A percentile compares a stretch with the other conserved stretches of the same genome.
phyloP scores from a whole-genome alignment of 768 basidiomycete genomes.

The Podaxis carcinomalis region DNA sequence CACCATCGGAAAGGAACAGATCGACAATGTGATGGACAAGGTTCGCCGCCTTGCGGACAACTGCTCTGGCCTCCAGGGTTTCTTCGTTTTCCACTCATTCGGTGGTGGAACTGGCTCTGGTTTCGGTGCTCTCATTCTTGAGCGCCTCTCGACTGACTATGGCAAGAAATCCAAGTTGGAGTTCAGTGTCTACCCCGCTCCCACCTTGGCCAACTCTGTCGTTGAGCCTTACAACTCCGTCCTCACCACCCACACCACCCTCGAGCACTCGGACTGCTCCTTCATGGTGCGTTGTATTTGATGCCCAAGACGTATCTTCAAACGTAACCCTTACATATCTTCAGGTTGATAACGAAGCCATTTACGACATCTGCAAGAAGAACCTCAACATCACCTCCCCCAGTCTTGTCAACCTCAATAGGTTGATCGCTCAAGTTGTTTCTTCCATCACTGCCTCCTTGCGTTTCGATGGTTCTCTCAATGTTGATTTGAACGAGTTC shows the following conservation, averaged over 20 bases:
- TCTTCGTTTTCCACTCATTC: conserved; percentile 99
- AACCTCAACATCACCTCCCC: conserved; percentile 83
- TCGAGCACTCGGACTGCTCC: conserved; percentile 99
- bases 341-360: conserved; percentile 97
- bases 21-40: conserved; percentile 96
- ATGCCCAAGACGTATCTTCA: not conserved
- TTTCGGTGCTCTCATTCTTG: conserved; percentile 95
- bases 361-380: conserved; percentile 99
- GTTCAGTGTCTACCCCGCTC: conserved; percentile 94
- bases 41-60: conserved; percentile 96
- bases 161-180: conserved; percentile 99
- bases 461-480: conserved; percentile 95
- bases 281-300: conserved; percentile 78
- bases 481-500: conserved; percentile 97
- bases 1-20: conserved; percentile 97
- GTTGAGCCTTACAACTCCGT: conserved; percentile 99
- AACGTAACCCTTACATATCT: not conserved
- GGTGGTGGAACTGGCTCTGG: conserved; percentile 99
- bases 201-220: conserved; percentile 86
- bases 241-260: conserved; percentile 96
- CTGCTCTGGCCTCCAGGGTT: conserved; percentile 97
- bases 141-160: conserved; percentile 96
- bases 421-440: conserved; percentile 97
- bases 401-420: conserved; percentile 90
- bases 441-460: conserved; percentile 97